Conservation (phyloP, 495 filamentous ascomycete genomes). For the Jackrogersella multiformis region DNA sequence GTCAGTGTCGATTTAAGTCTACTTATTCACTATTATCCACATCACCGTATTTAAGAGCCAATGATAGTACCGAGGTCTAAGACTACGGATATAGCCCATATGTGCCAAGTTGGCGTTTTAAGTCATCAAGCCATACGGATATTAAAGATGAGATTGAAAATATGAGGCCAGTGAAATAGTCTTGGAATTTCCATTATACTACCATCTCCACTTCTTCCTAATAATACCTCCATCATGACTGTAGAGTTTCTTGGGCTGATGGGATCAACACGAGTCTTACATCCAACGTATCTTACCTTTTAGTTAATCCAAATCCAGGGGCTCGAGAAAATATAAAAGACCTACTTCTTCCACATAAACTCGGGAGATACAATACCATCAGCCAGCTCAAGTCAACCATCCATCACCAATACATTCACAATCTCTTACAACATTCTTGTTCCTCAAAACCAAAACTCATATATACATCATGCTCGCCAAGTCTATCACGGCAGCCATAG, state of each 20-base stretch:
- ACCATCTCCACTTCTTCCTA: neutral
- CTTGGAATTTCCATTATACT: neutral
- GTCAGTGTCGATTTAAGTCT: too few species aligned
- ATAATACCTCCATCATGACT: neutral
- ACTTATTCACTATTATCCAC: neutral
- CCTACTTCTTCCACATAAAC: neutral
- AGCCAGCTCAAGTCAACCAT: neutral
- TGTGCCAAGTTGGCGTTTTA: constrained; percentile 4
- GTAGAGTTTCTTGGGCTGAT: neutral
- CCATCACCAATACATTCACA: neutral
- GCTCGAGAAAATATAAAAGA: neutral
- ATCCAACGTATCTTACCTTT: neutral
- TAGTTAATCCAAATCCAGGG: neutral
- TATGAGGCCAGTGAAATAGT: neutral
- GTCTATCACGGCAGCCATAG: neutral
- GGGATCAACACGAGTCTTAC: neutral
- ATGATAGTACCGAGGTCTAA: neutral
- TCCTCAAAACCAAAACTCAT: neutral
- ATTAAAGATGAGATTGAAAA: neutral
- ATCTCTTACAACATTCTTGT: neutral
- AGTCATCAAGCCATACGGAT: neutral
- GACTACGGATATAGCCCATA: neutral
- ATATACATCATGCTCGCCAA: neutral
- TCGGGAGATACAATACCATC: neutral
- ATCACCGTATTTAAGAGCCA: neutral